A percentile compares a stretch with the other conserved stretches of the same genome.
phyloP scores from a whole-genome alignment of 257 asterid species.

The Fraxinus cuspidata region DNA sequence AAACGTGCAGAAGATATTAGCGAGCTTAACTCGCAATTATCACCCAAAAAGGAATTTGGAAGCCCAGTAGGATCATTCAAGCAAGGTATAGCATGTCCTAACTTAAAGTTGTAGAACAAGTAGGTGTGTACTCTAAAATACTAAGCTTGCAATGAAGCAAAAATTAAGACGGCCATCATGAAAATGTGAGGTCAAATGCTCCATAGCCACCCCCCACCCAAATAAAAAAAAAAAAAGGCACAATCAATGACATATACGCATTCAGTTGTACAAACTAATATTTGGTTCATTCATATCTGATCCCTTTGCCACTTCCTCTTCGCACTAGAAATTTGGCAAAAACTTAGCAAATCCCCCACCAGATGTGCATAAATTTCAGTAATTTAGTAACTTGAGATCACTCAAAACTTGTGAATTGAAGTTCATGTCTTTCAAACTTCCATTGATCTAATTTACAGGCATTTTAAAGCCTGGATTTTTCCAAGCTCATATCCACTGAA shows the following conservation, averaged over 20 bases:
- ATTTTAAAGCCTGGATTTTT: neutral
- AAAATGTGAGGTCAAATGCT: neutral
- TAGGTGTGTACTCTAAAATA: neutral
- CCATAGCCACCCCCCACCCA: neutral
- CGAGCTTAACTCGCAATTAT: slow-evolving; percentile 11
- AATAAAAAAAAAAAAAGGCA: neutral
- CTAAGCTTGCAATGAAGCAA: neutral
- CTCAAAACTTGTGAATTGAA: too few relatives aligned
- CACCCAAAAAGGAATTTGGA: neutral
- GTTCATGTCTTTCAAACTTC: neutral
- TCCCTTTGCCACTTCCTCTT: slow-evolving; percentile 5
- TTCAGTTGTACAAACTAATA: slow-evolving; percentile 6
- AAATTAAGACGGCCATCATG: neutral
- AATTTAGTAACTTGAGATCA: neutral
- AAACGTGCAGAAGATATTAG: slow-evolving; percentile 16
- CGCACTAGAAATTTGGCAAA: neutral
- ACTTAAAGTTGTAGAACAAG: neutral
- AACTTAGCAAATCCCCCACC: neutral
- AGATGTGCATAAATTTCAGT: neutral
- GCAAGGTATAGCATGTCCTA: neutral
- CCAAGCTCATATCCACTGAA: neutral
- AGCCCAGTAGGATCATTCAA: neutral
- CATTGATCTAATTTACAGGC: neutral
- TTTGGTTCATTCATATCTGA: neutral
- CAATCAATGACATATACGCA: neutral